These are phyloP conservation scores for Metrosideros polymorpha DNA, from an alignment of 441 rosid genomes.

Conservation along the genomic window DNA sequence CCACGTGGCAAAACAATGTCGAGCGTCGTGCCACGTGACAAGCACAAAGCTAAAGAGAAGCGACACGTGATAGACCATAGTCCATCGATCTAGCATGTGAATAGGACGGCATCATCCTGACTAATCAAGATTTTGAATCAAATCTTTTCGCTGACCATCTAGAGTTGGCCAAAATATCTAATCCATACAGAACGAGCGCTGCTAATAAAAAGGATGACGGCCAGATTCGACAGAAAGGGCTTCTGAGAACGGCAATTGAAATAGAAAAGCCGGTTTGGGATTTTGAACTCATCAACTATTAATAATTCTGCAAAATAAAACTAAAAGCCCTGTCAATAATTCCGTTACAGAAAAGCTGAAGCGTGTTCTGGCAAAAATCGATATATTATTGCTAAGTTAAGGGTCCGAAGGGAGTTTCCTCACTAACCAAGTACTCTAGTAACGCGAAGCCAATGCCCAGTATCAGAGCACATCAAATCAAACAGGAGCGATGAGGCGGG, in stretches of 20 bases:
- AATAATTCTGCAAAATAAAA: neutral
- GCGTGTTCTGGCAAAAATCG: neutral
- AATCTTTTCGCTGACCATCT: neutral
- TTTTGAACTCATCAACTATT: neutral
- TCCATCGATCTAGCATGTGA: neutral
- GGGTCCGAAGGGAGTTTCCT: neutral
- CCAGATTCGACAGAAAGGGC: neutral
- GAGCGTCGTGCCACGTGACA: neutral
- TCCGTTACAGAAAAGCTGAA: neutral
- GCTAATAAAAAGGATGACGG: neutral
- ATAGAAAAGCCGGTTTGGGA: neutral
- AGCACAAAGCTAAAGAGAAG: neutral
- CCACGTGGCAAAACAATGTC: neutral
- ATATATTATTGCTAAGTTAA: neutral
- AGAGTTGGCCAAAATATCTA: neutral
- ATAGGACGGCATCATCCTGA: neutral
- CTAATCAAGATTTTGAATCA: neutral
- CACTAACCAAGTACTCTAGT: neutral
- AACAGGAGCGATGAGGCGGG: slow-evolving; percentile 11
- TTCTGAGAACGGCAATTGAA: neutral
- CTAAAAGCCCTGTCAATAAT: neutral
- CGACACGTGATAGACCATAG: neutral
- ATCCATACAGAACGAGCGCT: neutral
- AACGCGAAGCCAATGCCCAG: neutral
- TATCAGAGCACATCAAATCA: neutral